These are phyloP conservation scores for Aphanomyces invadans DNA, from an alignment of 352 stramenopile species.

Conservation along the genomic window DNA sequence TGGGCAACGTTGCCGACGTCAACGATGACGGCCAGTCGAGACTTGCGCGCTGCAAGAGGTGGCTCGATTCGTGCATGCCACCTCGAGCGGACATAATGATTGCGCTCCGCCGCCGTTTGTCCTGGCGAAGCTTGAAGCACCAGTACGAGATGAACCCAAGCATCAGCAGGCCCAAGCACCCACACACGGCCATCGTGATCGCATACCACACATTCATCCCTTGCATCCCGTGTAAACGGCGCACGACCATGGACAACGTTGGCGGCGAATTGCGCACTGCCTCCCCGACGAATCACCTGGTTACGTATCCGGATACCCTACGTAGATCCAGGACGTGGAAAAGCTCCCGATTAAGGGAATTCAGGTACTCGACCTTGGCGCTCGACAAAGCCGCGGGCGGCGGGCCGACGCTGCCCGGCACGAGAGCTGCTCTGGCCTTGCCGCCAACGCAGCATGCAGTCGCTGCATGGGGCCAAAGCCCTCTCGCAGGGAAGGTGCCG, in stretches of 20 bases:
- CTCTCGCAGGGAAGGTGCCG: no score
- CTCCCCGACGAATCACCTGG: conserved; percentile 16
- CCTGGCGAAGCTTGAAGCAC: conserved; percentile 6
- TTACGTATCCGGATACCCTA: neutral
- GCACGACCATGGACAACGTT: neutral
- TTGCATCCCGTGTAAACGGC: neutral
- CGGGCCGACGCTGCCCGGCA: no score
- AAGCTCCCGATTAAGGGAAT: neutral
- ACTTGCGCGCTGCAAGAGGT: neutral
- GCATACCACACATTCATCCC: conserved; percentile 1
- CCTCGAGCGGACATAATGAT: neutral
- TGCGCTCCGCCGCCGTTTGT: neutral
- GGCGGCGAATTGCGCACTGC: neutral
- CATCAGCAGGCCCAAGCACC: neutral
- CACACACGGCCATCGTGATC: neutral
- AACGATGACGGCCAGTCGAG: conserved; percentile 2
- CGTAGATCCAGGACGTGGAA: neutral
- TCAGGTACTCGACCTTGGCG: neutral
- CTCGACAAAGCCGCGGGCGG: no score
- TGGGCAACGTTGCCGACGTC: neutral
- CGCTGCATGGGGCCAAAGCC: no score
- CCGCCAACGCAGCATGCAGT: no score
- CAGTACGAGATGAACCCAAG: conserved; percentile 12
- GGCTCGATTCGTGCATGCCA: conserved; percentile 2
- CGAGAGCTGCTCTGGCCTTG: no score